Base-by-base conservation (phyloP, 1,284 basidiomycete species). In the Sporisorium reilianum region DNA sequence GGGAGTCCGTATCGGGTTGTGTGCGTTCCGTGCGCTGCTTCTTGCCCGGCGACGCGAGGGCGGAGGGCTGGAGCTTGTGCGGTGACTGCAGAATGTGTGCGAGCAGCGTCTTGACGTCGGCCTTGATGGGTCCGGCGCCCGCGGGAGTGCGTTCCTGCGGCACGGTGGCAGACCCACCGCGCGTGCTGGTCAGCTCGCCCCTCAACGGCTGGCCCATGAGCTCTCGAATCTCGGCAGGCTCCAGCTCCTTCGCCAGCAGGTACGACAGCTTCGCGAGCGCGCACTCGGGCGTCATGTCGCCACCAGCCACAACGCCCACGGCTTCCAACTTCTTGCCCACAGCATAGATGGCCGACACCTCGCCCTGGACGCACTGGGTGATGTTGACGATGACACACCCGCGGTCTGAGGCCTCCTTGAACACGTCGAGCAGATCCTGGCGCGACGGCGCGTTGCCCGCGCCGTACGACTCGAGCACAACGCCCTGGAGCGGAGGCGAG, bases 271-370 rank as follows among this genome's bases (percentile, higher is more conserved):
- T 97, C 12, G 93, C 89, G 34, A 96, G 88, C 8, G 94, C 93
- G 73, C 93, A 93, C 91, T 97, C 94, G 14, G 93, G 93, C 1
- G 95, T 96, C 94, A 97, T 96, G 84, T 97, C 94, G 12, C 74
- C 77, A 3, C 80, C 80, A 2, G 78, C 76, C 4, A 81, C 79
- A 25, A 81, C 79, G 2, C 78, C 78, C 2, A 81, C 79, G 14
- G 61, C 68, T 18, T 91, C 86, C 8, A 97, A 86, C 5, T 90
- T 89, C 71, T 90, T 88, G 7, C 94, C 93, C 16, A 93, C 91
- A 81, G 92, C 92, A 78, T 96, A 95, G 49, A 85, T 85, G 23
- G 83, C 83, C 38, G 77, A 78, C n/a, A 77, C 55, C 46, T 81
- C 73, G 34, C 80, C 77, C 82, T 92, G 94, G 16, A 90, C 85